These are phyloP conservation scores for Cynanchum wilfordii DNA, from an alignment of 257 asterid species.

Conservation along the genomic window DNA sequence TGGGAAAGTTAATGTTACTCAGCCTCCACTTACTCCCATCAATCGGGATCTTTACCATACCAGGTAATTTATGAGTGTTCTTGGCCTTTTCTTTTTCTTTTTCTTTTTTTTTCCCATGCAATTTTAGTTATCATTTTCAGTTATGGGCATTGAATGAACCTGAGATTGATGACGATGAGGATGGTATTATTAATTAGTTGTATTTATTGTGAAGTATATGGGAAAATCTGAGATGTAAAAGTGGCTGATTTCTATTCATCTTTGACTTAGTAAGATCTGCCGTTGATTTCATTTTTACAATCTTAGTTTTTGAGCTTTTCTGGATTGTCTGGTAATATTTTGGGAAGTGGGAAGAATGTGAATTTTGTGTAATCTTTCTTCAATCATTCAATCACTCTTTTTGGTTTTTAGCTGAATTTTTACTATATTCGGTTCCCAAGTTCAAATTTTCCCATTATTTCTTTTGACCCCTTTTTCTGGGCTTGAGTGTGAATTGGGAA, in stretches of 20 bases:
- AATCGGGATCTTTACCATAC: conserved; percentile 89
- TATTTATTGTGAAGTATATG: not conserved
- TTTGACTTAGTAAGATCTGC: not conserved
- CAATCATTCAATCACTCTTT: not conserved
- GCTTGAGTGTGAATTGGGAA: not conserved
- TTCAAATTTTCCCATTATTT: not conserved
- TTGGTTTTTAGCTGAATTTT: not conserved
- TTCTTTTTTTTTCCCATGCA: not conserved
- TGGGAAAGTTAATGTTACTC: conserved; percentile 45
- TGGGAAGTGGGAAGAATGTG: not conserved
- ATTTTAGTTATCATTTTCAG: conserved; percentile 12
- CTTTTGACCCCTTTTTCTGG: not conserved
- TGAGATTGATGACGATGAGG: not conserved
- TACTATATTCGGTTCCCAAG: not conserved
- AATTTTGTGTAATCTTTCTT: not conserved
- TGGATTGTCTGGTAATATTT: not conserved
- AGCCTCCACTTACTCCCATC: conserved; percentile 52
- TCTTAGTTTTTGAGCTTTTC: not conserved
- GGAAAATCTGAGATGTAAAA: not conserved
- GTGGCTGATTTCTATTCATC: not conserved
- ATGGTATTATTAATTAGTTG: not conserved
- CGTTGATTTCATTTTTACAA: not conserved
- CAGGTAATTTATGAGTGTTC: conserved; percentile 31
- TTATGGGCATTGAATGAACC: not conserved
- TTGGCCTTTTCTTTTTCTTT: not conserved